Base-by-base conservation (phyloP, 1,284 basidiomycete genomes). In the Rhodotorula sp. region DNA sequence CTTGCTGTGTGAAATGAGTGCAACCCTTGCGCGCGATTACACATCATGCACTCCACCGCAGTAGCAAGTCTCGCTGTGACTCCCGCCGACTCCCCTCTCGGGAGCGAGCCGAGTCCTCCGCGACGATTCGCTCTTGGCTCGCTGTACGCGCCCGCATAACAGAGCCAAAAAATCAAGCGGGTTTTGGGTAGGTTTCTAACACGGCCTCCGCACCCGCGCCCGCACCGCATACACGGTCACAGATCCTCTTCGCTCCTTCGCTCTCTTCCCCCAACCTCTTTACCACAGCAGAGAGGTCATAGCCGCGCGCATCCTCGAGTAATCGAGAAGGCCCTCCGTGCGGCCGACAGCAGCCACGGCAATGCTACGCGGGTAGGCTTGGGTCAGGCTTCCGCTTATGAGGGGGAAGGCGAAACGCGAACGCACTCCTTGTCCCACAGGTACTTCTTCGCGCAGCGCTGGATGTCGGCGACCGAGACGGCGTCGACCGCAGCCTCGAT, bases 401-500 rank as follows among this genome's bases (percentile, higher is more conserved):
- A 60, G n/a, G 15, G 6, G 39, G 15, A 29, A 29, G 0, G 19
- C 29, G n/a, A 21, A 91, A 91, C 61, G 92, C 90, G 61, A 94
- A 83, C 9, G 92, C 88, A 77, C 89, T 92, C 70, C 44, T 55
- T 55, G 66, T 71, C 61, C 62, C 61, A 64, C 36, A 64, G 34
- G 61, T 67, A 97, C 85, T 94, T 96, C 84, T 92, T 89, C 61
- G 96, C 96, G 73, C 95, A 93, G 55, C 91, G 88, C 85, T 92
- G 91, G 83, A 99, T 94, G 82, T 97, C 94, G n/a, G 88, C 90
- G 37, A 88, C 84, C 44, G 88, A 89, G 74, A 99, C 92, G 64
- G 91, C 89, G 82, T 98, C 93, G 63, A 99, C 89, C 60, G 92
- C 92, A 70, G 87, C 87, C 86, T 98, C 95, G 77, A 97, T 95